These are phyloP conservation scores for Wallacemonas sp. DNA, from an alignment of 208 protist species.

Conservation along the genomic window DNA sequence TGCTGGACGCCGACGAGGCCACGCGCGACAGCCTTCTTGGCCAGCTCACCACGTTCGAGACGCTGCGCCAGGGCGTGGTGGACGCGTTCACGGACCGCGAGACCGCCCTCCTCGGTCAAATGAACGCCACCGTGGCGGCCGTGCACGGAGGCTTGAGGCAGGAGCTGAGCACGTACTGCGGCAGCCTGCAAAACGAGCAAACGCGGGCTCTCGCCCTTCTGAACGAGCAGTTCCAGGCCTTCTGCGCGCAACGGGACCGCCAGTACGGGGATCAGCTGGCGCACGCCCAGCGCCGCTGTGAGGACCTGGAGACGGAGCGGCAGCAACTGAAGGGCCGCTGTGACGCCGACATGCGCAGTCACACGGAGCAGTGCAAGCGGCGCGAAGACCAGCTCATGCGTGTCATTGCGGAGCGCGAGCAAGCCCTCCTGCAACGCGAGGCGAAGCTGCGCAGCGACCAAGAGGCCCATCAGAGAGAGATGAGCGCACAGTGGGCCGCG, in stretches of 20 bases:
- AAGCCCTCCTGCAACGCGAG: slow-evolving; percentile 51
- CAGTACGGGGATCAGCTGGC: slow-evolving; percentile 39
- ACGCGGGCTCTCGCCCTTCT: slow-evolving; percentile 20
- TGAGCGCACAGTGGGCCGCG: slow-evolving; percentile 29
- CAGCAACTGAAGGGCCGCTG: slow-evolving; percentile 27
- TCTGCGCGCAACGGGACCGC: slow-evolving; percentile 27
- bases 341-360: slow-evolving; percentile 34
- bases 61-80: slow-evolving; percentile 36
- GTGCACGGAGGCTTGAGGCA: slow-evolving; percentile 1
- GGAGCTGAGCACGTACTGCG: background rate
- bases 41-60: slow-evolving; percentile 49
- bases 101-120: background rate
- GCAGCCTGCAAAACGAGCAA: background rate
- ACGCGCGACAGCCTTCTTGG: slow-evolving; percentile 27
- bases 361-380: slow-evolving; percentile 42
- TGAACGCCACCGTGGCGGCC: slow-evolving; percentile 3
- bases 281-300: slow-evolving; percentile 27
- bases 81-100: slow-evolving; percentile 41
- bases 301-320: slow-evolving; percentile 44
- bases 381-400: slow-evolving; percentile 50
- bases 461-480: slow-evolving; percentile 40
- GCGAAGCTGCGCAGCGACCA: slow-evolving; percentile 37
- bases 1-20: slow-evolving; percentile 17
- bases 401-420: slow-evolving; percentile 55
- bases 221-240: slow-evolving; percentile 37